A percentile compares a stretch with the other conserved stretches of the same genome.
Conservation (phyloP, 495 filamentous ascomycete genomes). For the Hyaloscypha hepaticicola region DNA sequence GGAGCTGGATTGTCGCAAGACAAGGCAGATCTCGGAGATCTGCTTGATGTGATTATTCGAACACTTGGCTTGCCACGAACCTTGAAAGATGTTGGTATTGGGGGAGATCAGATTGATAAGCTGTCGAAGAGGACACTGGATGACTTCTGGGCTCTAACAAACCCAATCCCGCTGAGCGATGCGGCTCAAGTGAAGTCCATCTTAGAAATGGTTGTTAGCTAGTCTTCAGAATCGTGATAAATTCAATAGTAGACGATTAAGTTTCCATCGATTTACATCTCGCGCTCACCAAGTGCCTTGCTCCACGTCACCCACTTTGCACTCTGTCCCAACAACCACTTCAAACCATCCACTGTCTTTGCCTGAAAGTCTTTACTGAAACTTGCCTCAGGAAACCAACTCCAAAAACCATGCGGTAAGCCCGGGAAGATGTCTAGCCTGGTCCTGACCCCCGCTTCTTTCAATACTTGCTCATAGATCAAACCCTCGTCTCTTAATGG, state of each 20-base stretch:
- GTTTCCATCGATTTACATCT: background rate
- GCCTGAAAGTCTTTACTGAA: conserved; percentile 8
- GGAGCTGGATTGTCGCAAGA: conserved; percentile 37
- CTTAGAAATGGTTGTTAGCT: conserved; percentile 42
- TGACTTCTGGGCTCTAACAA: conserved; percentile 50
- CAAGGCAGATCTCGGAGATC: conserved; percentile 50
- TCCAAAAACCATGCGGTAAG: conserved; percentile 43
- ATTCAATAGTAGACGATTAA: conserved; percentile 17
- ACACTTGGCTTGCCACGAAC: conserved; percentile 56
- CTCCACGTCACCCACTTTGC: too few species aligned
- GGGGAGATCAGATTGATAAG: conserved; percentile 48
- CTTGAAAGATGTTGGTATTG: conserved; percentile 54
- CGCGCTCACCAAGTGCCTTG: too few species aligned
- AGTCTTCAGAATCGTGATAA: too few species aligned
- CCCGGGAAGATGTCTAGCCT: conserved; percentile 39
- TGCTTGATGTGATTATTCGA: conserved; percentile 54
- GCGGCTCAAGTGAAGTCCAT: conserved; percentile 57
- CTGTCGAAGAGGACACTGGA: conserved; percentile 53
- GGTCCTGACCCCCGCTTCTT: conserved; percentile 35
- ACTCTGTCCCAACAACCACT: conserved; percentile 18
- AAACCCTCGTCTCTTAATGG: conserved; percentile 40
- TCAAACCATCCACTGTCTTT: conserved; percentile 9
- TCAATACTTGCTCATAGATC: conserved; percentile 39
- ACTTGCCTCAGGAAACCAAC: conserved; percentile 26
- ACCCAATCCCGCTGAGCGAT: conserved; percentile 48